Percentiles rank a stretch among this genome's conserved stretches.
Conservation (phyloP, 73 alveolate genomes). For the Tetrahymena malaccensis region DNA sequence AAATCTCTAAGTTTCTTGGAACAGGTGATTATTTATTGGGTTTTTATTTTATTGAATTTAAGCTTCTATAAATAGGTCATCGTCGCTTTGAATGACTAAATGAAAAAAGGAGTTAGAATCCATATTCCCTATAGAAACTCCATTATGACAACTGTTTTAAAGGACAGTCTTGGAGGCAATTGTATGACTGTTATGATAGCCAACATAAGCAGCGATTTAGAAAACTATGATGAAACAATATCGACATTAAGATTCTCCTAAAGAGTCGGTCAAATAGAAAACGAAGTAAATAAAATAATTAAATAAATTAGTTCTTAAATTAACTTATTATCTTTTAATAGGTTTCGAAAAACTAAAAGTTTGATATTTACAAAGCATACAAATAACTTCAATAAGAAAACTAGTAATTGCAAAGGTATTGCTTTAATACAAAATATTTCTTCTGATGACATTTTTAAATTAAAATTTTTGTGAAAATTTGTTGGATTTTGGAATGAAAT, state of each 20-base stretch:
- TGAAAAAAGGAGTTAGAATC: conserved; percentile 70
- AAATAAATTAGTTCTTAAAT: background rate
- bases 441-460: too few species aligned
- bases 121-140: conserved; percentile 96
- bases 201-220: conserved; percentile 71
- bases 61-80: conserved; percentile 33
- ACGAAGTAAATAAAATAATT: conserved; percentile 61
- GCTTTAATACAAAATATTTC: too few species aligned
- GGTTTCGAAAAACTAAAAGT: conserved; percentile 53
- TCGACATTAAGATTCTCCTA: conserved; percentile 87
- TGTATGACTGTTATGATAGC: conserved; percentile 96
- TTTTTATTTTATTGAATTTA: conserved; percentile 13
- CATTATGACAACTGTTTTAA: conserved; percentile 89
- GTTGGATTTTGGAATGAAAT: background rate
- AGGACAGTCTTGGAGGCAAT: conserved; percentile 94
- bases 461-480: too few species aligned
- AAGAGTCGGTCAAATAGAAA: conserved; percentile 84
- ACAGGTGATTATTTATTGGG: conserved; percentile 74
- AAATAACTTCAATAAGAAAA: background rate
- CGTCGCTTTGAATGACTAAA: conserved; percentile 82
- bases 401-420: background rate
- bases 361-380: conserved; percentile 13
- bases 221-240: conserved; percentile 80
- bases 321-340: conserved; percentile 50
- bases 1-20: conserved; percentile 78